Evolutionary conservation across 2,329 filamentous ascomycete genomes (phyloP), one percentile per base, ranked within the genome.

Genomic region (Orbilia oligospora): DNA sequence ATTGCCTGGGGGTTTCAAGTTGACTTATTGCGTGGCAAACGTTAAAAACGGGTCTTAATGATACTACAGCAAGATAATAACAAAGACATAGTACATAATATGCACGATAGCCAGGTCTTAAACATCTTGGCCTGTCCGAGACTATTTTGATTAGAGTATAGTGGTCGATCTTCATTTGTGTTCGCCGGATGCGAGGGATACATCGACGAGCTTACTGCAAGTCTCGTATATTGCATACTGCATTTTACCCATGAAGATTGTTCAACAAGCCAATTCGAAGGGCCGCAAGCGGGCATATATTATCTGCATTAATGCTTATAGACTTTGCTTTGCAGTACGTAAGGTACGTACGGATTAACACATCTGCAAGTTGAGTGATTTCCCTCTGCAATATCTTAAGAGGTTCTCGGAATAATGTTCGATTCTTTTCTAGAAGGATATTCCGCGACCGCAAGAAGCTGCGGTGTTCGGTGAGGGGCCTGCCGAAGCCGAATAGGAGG

Each of bases 21-120:
- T 77, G 73, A 77, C 73, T 77, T 71, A 77, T 53, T 77, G 73
- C 73, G 73, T 77, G 73, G 73, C 73, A 77, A 77, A 76, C 65
- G 56, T 70, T 76, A 22, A 67, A 48, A 53, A 61, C 41, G 22
- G 48, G 33, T 38, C 46, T 71, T 64, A 58, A 44, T 41, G 44
- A 75, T 75, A 69, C 69, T 75, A 55, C 64, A 75, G 33, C 18
- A 44, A 6, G 22, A 33, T 61, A 67, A 68, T 67, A 68, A 33
- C 41, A 66, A n/a, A 33, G 27, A 30, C 27, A 30, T 30, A 30
- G n/a, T 30, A 30, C 6, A 6, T 30, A 30, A 30, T 30, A 30
- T 30, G 36, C 44, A 27, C 16, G 55, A 44, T 63, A 33, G 46
- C 48, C 49, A 51, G 48, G 58, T 44, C 33, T 71, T 71, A 24